Evolutionary conservation across 352 stramenopile genomes (phyloP).

Genomic region (Phytophthora pluvialis): DNA sequence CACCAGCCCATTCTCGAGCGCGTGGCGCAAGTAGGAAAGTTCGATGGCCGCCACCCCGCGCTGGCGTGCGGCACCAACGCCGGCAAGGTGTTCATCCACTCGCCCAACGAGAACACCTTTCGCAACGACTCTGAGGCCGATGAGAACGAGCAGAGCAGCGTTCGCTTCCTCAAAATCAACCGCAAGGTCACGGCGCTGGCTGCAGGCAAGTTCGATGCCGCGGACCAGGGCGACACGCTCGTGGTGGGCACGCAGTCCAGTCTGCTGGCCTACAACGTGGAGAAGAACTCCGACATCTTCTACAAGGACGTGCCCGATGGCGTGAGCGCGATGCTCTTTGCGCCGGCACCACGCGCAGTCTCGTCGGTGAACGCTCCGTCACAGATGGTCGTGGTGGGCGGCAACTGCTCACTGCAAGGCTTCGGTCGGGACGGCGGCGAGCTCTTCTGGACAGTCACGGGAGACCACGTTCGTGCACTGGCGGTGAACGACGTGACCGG

Average conservation of each 20-base stretch:
- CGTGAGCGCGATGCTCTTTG: constrained; percentile 86
- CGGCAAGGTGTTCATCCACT: constrained; percentile 93
- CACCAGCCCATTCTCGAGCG: constrained; percentile 82
- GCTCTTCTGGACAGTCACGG: constrained; percentile 92
- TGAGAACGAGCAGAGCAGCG: constrained; percentile 47
- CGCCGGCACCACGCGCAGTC: constrained; percentile 39
- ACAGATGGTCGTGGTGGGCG: constrained; percentile 89
- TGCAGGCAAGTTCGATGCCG: constrained; percentile 69
- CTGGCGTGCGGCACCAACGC: constrained; percentile 87
- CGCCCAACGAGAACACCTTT: constrained; percentile 78
- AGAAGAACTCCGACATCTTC: constrained; percentile 95
- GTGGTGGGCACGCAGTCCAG: constrained; percentile 91
- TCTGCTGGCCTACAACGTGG: constrained; percentile 92
- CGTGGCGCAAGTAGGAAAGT: constrained; percentile 77
- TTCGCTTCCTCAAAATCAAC: constrained; percentile 94
- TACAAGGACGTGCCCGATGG: constrained; percentile 91
- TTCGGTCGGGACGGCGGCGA: constrained; percentile 85
- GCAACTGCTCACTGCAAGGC: constrained; percentile 93
- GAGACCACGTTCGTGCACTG: constrained; percentile 90
- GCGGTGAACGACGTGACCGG: constrained; percentile 76
- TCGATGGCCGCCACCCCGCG: constrained; percentile 80
- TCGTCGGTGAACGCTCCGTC: constrained; percentile 38
- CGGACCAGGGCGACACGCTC: constrained; percentile 77
- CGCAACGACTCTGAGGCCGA: constrained; percentile 43
- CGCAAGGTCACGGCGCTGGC: constrained; percentile 83